These are phyloP conservation scores for Mucor circinelloides DNA, from an alignment of 371 early-diverging fungal genomes.

Conservation along the genomic window DNA sequence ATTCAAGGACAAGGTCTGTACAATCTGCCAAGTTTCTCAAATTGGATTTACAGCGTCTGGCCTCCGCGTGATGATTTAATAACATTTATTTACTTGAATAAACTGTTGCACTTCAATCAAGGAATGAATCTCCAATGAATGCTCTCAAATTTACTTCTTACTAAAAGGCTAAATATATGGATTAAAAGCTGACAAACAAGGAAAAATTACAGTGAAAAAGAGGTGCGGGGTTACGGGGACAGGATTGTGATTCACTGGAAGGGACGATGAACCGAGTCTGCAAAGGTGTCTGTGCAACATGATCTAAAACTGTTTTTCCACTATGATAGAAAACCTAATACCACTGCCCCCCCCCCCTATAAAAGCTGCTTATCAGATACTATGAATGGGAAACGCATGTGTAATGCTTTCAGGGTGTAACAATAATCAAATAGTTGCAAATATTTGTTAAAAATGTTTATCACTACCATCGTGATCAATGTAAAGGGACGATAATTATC, in stretches of 20 bases:
- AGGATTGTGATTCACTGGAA: not conserved
- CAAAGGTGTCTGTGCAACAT: not conserved
- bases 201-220: not conserved
- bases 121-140: not conserved
- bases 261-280: not conserved
- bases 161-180: not conserved
- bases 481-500: not conserved
- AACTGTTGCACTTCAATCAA: too few relatives aligned
- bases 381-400: not conserved
- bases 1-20: slow-evolving; percentile 73
- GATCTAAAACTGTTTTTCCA: not conserved
- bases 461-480: not conserved
- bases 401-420: not conserved
- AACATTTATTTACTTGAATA: too few relatives aligned
- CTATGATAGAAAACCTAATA: not conserved
- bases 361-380: not conserved
- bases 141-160: not conserved
- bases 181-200: not conserved
- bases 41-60: slow-evolving; percentile 38
- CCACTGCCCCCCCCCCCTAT: not conserved
- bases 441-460: not conserved
- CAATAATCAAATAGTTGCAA: not conserved
- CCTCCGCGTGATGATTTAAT: not conserved
- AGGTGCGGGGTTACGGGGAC: not conserved
- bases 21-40: slow-evolving; percentile 80